Percentiles rank a stretch among this genome's conserved stretches.
These are phyloP conservation scores for Skeletonema potamos DNA, from an alignment of 108 stramenopile species.

Conservation along the genomic window DNA sequence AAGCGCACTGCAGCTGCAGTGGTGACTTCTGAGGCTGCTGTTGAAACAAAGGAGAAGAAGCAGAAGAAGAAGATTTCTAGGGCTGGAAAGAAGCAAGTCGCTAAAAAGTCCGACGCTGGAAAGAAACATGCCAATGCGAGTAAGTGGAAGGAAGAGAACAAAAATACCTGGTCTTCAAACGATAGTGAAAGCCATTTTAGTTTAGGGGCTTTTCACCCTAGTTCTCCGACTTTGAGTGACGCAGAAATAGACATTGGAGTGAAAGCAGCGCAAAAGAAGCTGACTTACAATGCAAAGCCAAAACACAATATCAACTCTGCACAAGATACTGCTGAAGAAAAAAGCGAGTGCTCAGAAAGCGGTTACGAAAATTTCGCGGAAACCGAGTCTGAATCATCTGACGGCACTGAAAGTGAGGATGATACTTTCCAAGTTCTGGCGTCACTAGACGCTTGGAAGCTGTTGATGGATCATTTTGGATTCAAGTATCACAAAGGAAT, in stretches of 20 bases:
- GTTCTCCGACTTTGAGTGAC: neutral
- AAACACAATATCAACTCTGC: neutral
- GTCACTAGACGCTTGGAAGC: constrained; percentile 12
- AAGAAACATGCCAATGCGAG: neutral
- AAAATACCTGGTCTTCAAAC: neutral
- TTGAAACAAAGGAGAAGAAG: neutral
- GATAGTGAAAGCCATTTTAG: neutral
- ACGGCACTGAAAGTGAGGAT: constrained; percentile 7
- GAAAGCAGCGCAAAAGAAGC: neutral
- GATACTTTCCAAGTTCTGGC: constrained; percentile 14
- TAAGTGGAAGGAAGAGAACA: neutral
- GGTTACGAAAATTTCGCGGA: neutral
- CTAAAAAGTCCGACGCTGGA: neutral
- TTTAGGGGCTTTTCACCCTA: neutral
- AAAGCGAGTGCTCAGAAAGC: neutral
- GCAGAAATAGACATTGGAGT: neutral
- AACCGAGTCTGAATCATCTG: neutral
- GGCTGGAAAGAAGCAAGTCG: neutral
- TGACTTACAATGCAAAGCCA: neutral
- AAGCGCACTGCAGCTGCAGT: neutral
- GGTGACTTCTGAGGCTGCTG: neutral
- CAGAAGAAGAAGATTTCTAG: neutral
- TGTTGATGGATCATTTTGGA: constrained; percentile 12
- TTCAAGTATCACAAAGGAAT: constrained; percentile 9
- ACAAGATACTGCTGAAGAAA: neutral